Conservation (phyloP, 2,329 filamentous ascomycete genomes). For the Pseudopithomyces maydicus region DNA sequence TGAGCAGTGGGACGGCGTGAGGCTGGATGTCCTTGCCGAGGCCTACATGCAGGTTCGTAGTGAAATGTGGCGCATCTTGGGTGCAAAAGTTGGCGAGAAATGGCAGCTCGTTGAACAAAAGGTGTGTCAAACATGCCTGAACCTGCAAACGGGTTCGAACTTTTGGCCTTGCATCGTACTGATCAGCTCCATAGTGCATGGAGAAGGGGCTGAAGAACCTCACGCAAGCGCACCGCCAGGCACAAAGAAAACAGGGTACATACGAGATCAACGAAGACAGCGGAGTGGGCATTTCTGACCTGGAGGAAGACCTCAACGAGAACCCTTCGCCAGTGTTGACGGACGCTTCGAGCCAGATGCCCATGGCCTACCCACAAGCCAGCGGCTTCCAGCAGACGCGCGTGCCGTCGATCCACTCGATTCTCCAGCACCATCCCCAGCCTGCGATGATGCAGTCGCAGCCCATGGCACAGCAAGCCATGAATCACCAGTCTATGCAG, state of each 20-base stretch:
- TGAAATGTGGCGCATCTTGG: conserved; percentile 80
- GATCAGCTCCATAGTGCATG: conserved; percentile 67
- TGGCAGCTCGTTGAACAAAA: conserved; percentile 78
- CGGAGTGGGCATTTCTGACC: conserved; percentile 65
- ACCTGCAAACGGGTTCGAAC: neutral
- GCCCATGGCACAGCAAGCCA: conserved; percentile 13
- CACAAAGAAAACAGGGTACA: conserved; percentile 65
- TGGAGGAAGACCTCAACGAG: conserved; percentile 49
- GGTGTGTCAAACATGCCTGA: conserved; percentile 53
- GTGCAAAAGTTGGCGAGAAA: conserved; percentile 62
- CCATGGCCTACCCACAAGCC: conserved; percentile 23
- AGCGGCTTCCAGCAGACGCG: conserved; percentile 35
- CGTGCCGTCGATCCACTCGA: conserved; percentile 47
- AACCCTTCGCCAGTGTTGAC: conserved; percentile 36
- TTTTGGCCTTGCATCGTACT: conserved; percentile 8
- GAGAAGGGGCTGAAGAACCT: conserved; percentile 83
- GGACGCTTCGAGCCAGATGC: conserved; percentile 23
- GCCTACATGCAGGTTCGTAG: conserved; percentile 80
- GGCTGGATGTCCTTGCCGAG: conserved; percentile 74
- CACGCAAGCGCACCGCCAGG: conserved; percentile 69
- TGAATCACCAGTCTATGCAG: conserved; percentile 16
- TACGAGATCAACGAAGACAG: conserved; percentile 65
- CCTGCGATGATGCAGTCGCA: conserved; percentile 8
- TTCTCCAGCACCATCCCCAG: conserved; percentile 33
- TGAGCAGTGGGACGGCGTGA: conserved; percentile 78